Evolutionary conservation across 768 basidiomycete genomes (phyloP).

Genomic region (Grammothele lineata): DNA sequence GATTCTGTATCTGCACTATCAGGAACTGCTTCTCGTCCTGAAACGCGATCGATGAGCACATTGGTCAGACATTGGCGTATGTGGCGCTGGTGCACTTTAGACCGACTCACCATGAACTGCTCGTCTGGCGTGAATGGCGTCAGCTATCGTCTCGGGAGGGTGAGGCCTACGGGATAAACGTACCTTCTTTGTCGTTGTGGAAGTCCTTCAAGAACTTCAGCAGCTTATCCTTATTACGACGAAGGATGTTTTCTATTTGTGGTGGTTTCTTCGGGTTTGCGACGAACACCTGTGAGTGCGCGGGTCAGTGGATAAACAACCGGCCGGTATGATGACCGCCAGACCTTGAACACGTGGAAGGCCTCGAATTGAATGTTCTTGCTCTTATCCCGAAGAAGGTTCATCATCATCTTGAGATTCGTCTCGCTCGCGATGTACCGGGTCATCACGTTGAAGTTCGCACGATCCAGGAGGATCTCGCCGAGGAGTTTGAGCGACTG

Average conservation of each 20-base stretch:
- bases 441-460: conserved; percentile 99
- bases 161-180: neutral
- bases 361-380: conserved; percentile 99
- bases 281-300: conserved; percentile 76
- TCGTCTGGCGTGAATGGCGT: conserved; percentile 54
- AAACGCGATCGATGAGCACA: neutral
- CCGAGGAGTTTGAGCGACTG: conserved; percentile 97
- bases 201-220: conserved; percentile 86
- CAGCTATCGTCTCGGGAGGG: no score
- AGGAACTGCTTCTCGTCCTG: conserved; percentile 95
- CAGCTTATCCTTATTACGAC: conserved; percentile 92
- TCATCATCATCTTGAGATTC: conserved; percentile 99
- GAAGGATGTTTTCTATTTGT: conserved; percentile 86
- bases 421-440: conserved; percentile 92
- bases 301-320: no score
- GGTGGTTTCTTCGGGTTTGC: conserved; percentile 99
- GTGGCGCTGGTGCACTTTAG: neutral
- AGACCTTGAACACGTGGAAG: conserved; percentile 99
- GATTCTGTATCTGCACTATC: conserved; percentile 83
- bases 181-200: conserved; percentile 97
- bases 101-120: conserved; percentile 73
- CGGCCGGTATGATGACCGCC: neutral
- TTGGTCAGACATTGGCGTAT: conserved; percentile 1
- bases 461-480: conserved; percentile 95
- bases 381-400: conserved; percentile 94